These are phyloP conservation scores for Phaeosphaeriaceae sp. DNA, from an alignment of 2,329 filamentous ascomycete genomes.

Conservation along the genomic window DNA sequence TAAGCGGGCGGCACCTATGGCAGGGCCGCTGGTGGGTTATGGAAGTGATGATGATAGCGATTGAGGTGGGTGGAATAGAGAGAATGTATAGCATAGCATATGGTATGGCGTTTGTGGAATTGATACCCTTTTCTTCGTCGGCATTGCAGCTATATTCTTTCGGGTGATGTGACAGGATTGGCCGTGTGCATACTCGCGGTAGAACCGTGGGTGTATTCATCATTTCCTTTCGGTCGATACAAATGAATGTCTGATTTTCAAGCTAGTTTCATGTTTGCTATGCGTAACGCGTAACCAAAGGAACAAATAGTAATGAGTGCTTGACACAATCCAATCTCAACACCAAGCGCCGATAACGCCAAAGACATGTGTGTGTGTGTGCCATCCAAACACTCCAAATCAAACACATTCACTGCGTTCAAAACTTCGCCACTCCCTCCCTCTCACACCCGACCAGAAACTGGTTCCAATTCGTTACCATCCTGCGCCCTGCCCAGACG, in stretches of 20 bases:
- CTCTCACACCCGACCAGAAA: conserved; percentile 25
- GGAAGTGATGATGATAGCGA: conserved; percentile 86
- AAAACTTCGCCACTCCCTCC: conserved; percentile 25
- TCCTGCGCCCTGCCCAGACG: conserved; percentile 16
- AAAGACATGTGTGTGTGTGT: too few species aligned
- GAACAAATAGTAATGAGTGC: too few species aligned
- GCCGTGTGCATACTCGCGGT: neutral
- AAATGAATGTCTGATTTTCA: too few species aligned
- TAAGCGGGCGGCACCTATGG: conserved; percentile 60
- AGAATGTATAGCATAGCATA: conserved; percentile 3
- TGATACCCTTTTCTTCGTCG: conserved; percentile 3
- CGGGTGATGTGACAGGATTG: neutral
- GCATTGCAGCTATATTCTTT: neutral
- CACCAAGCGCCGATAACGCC: too few species aligned
- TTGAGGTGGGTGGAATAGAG: conserved; percentile 11
- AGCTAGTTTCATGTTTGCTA: too few species aligned
- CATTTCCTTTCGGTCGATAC: too few species aligned
- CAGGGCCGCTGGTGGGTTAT: conserved; percentile 84
- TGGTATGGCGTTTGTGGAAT: conserved; percentile 2
- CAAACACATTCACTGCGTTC: too few species aligned
- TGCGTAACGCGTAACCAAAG: too few species aligned
- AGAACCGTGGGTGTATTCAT: too few species aligned
- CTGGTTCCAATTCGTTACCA: conserved; percentile 19
- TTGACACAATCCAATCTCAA: too few species aligned
- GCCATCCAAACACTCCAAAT: too few species aligned